A percentile compares a stretch with the other conserved stretches of the same genome.
Evolutionary conservation across 2,329 filamentous ascomycete genomes (phyloP).

Genomic region (Chaetomium olivaceum): DNA sequence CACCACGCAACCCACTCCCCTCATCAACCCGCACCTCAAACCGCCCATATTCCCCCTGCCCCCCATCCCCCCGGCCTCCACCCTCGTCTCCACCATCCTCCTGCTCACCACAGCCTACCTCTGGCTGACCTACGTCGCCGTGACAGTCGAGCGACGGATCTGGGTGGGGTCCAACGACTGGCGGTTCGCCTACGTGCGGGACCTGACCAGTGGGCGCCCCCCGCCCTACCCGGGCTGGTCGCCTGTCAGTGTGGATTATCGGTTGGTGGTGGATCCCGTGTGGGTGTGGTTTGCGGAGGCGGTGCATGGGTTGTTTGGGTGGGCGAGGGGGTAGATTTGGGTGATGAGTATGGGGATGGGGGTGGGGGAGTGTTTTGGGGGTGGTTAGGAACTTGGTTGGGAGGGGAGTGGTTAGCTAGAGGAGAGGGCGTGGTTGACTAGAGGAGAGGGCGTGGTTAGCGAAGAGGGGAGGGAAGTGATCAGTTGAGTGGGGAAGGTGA

Average conservation of each 20-base stretch:
- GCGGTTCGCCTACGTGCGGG: constrained; percentile 29
- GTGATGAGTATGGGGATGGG: background rate
- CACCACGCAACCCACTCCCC: background rate
- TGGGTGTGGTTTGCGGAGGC: constrained; percentile 12
- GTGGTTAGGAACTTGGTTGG: background rate
- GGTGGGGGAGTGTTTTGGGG: background rate
- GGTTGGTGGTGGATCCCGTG: constrained; percentile 23
- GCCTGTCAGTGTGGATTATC: constrained; percentile 28
- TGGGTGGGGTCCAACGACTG: constrained; percentile 32
- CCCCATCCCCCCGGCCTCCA: background rate
- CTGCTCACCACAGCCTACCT: constrained; percentile 15
- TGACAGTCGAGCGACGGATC: constrained; percentile 31
- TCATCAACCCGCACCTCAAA: background rate
- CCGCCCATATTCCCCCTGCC: background rate
- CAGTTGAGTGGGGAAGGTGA: background rate
- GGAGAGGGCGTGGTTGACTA: no score
- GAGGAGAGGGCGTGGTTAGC: background rate
- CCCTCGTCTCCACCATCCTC: constrained; percentile 17
- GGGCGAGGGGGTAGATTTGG: background rate
- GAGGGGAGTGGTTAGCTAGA: background rate
- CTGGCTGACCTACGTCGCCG: constrained; percentile 25
- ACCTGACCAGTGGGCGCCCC: constrained; percentile 11
- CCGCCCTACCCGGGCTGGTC: constrained; percentile 31
- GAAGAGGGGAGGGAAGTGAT: background rate
- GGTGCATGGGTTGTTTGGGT: constrained; percentile 17